Evolutionary conservation across 2,329 filamentous ascomycete genomes (phyloP).

Genomic region (Monosporascus sp.): DNA sequence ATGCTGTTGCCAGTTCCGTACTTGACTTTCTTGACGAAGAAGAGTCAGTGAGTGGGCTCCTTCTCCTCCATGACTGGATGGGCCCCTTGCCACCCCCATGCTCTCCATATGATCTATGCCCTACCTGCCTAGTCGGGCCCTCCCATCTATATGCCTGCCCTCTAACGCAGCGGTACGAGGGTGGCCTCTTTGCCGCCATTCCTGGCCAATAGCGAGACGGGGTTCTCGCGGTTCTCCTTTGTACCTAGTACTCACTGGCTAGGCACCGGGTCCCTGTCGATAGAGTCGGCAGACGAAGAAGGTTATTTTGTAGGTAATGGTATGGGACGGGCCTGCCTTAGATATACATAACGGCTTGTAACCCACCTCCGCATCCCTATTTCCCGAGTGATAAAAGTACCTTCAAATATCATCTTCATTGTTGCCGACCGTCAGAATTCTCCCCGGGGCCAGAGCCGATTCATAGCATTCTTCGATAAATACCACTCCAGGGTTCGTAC

Average conservation of each 20-base stretch:
- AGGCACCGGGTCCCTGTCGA: not conserved
- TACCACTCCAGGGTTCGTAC: not conserved
- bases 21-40: not conserved
- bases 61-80: not conserved
- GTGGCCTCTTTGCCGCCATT: not conserved
- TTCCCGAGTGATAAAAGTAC: not conserved
- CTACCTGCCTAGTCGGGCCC: not conserved
- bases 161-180: not conserved
- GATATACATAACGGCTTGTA: not conserved
- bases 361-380: not conserved
- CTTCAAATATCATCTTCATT: not conserved
- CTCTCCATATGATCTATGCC: not conserved
- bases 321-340: constrained; percentile 4
- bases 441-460: not conserved
- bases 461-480: not conserved
- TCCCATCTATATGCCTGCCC: not conserved
- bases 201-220: not conserved
- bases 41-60: not conserved
- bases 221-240: not conserved
- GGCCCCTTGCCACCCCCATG: not conserved
- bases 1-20: no score
- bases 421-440: not conserved
- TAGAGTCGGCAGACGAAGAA: constrained; percentile 2
- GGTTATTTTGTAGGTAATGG: constrained; percentile 1
- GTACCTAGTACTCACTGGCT: not conserved